phyloP scores from a whole-genome alignment of 1,284 basidiomycete species.

The Ganoderma leucocontextum region DNA sequence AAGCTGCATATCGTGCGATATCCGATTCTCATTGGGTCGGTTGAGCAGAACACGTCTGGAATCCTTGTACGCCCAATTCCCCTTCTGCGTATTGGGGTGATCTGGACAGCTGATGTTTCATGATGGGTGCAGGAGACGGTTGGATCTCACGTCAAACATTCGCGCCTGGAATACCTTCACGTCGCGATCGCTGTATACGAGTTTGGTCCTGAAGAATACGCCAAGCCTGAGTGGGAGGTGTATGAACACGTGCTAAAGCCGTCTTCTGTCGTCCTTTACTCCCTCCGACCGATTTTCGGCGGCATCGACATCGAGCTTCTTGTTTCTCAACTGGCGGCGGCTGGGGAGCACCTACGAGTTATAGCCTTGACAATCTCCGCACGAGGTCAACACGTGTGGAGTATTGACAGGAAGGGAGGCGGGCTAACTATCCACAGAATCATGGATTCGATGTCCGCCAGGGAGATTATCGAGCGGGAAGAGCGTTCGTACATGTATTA shows the following conservation, averaged over 20 bases:
- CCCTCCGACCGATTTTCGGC: background rate
- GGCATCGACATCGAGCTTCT: conserved; percentile 17
- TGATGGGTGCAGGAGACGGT: background rate
- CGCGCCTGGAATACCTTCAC: conserved; percentile 21
- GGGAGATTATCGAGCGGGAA: conserved; percentile 18
- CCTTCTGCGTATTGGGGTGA: background rate
- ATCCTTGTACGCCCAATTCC: background rate
- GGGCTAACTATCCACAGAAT: background rate
- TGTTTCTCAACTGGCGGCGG: background rate
- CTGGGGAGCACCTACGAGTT: conserved; percentile 10
- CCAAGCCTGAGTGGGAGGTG: background rate
- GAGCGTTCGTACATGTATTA: background rate
- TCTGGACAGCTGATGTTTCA: background rate
- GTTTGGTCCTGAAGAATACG: background rate
- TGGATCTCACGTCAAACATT: conserved; percentile 1
- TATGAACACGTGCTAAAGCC: background rate
- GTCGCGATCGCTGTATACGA: conserved; percentile 7
- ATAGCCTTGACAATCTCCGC: conserved; percentile 11
- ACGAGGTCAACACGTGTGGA: conserved; percentile 17
- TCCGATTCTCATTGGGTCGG: too few relatives aligned
- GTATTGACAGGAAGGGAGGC: background rate
- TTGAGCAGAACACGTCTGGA: background rate
- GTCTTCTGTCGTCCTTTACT: background rate
- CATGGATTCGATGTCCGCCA: background rate
- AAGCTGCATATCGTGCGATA: background rate